A percentile compares a stretch with the other conserved stretches of the same genome.
Conservation (phyloP, 306 rosid genomes). For the Sindora glabra region DNA sequence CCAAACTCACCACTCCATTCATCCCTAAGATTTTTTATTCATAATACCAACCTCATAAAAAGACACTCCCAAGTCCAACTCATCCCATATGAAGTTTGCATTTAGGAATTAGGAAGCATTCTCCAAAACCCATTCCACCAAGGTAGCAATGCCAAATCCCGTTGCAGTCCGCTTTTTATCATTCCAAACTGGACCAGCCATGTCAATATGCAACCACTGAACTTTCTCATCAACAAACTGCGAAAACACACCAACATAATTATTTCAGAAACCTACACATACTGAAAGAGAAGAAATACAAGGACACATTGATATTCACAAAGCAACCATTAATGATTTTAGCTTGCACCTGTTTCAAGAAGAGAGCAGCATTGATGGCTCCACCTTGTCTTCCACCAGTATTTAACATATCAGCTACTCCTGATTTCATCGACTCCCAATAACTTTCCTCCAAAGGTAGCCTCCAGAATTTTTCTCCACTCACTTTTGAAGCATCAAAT, state of each 20-base stretch:
- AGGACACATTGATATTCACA: no score
- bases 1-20: no score
- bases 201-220: conserved; percentile 93
- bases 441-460: conserved; percentile 95
- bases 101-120: conserved; percentile 62
- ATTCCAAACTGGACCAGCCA: conserved; percentile 87
- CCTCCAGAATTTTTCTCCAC: conserved; percentile 96
- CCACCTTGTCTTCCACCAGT: conserved; percentile 86
- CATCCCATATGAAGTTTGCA: no score
- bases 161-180: conserved; percentile 79
- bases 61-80: no score
- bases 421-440: conserved; percentile 97
- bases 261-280: no score
- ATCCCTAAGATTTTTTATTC: no score
- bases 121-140: conserved; percentile 93
- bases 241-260: conserved; percentile 17
- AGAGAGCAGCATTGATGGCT: conserved; percentile 87
- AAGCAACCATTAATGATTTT: no score
- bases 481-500: conserved; percentile 62
- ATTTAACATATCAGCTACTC: conserved; percentile 93
- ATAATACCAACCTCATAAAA: no score
- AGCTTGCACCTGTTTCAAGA: conserved; percentile 76
- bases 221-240: conserved; percentile 98
- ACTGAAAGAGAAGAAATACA: no score
- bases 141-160: conserved; percentile 79